Percentiles rank a stretch among this genome's conserved stretches.
Conservation (phyloP, 306 rosid genomes). For the Dryas alaskensis region DNA sequence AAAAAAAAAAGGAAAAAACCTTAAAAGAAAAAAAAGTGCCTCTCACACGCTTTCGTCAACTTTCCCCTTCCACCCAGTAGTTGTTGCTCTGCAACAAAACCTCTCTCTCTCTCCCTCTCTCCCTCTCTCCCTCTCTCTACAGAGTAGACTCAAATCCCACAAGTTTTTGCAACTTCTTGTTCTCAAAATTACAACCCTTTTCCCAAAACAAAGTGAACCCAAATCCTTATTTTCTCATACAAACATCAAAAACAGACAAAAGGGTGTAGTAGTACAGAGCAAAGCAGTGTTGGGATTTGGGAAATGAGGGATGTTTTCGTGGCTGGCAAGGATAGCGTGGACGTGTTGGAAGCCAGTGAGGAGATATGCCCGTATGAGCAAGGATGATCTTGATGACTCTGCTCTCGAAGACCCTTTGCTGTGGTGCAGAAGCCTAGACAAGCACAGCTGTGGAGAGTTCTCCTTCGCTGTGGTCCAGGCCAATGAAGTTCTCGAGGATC, state of each 20-base stretch:
- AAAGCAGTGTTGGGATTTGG: slow-evolving; percentile 33
- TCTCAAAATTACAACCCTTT: slow-evolving; percentile 2
- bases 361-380: slow-evolving; percentile 81
- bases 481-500: slow-evolving; percentile 69
- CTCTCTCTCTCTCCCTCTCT: slow-evolving; percentile 16
- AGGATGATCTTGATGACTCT: slow-evolving; percentile 54
- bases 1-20: not conserved
- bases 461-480: slow-evolving; percentile 85
- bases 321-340: slow-evolving; percentile 82
- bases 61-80: slow-evolving; percentile 32
- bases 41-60: slow-evolving; percentile 46
- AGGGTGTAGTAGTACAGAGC: not conserved
- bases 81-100: slow-evolving; percentile 5
- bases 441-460: slow-evolving; percentile 68
- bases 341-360: slow-evolving; percentile 87
- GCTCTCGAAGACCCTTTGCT: slow-evolving; percentile 53
- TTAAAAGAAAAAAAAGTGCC: not conserved
- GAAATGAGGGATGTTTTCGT: slow-evolving; percentile 99
- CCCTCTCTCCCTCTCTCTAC: slow-evolving; percentile 17
- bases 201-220: not conserved
- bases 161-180: not conserved
- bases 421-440: slow-evolving; percentile 68
- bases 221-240: not conserved
- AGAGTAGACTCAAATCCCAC: slow-evolving; percentile 3
- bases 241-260: not conserved